A percentile compares a stretch with the other conserved stretches of the same genome.
phyloP scores from a whole-genome alignment of 2,329 filamentous ascomycete species.

The Cryphonectria nitschkei region DNA sequence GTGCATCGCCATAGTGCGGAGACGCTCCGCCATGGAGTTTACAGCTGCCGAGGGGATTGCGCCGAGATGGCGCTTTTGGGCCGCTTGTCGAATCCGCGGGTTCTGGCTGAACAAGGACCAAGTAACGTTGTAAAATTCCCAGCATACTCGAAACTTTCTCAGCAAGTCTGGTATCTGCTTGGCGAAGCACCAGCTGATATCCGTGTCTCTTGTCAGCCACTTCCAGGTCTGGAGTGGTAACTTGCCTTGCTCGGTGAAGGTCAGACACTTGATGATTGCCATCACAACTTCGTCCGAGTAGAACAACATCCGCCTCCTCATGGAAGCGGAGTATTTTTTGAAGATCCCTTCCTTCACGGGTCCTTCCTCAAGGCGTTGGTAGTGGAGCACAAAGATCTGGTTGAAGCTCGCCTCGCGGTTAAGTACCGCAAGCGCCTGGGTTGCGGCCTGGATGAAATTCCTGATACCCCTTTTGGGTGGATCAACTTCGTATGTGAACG shows the following conservation, averaged over 20 bases:
- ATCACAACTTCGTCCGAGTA: background rate
- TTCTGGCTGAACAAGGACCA: background rate
- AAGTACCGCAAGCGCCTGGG: background rate
- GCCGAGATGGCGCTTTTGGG: background rate
- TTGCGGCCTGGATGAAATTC: background rate
- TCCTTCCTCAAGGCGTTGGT: background rate
- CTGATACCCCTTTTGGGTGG: background rate
- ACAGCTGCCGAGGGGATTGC: background rate
- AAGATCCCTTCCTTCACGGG: background rate
- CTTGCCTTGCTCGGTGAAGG: background rate
- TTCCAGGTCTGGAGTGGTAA: background rate
- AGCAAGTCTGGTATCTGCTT: background rate
- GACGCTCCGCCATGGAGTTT: conserved; percentile 2
- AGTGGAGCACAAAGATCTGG: background rate
- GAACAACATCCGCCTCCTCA: background rate
- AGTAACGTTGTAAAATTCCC: background rate
- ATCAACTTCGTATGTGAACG: background rate
- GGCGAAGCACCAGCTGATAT: background rate
- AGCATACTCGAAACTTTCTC: background rate
- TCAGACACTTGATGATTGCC: background rate
- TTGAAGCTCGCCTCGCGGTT: background rate
- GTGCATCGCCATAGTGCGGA: conserved; percentile 11
- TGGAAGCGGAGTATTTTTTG: background rate
- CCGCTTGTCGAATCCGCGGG: background rate
- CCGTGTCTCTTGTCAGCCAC: background rate